Conservation (phyloP, 306 rosid genomes). For the Chamaecrista fasciculata region DNA sequence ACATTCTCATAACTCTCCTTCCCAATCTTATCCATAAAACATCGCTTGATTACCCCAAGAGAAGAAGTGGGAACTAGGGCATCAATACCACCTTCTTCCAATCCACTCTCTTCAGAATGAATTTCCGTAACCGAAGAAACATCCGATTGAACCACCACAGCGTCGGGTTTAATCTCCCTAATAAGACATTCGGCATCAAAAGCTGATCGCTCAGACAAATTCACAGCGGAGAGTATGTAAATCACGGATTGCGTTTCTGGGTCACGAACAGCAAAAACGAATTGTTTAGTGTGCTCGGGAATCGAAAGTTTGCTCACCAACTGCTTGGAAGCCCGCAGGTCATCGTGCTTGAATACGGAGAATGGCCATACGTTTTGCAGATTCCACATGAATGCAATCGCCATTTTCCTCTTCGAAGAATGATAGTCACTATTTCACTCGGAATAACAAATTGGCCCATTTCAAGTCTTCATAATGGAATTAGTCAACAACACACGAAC, state of each 20-base stretch:
- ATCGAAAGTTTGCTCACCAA: constrained; percentile 52
- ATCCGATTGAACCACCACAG: constrained; percentile 58
- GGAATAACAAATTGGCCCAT: too few species aligned
- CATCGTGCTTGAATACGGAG: constrained; percentile 42
- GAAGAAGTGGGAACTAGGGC: constrained; percentile 60
- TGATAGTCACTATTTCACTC: too few species aligned
- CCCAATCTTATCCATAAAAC: constrained; percentile 59
- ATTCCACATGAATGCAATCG: constrained; percentile 43
- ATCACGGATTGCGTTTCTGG: constrained; percentile 53
- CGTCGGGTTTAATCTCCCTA: constrained; percentile 66
- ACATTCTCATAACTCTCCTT: constrained; percentile 61
- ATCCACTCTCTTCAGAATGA: constrained; percentile 34
- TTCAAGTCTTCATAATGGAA: too few species aligned
- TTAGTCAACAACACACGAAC: too few species aligned
- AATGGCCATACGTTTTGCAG: constrained; percentile 74
- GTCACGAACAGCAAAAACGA: constrained; percentile 60
- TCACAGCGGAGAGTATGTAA: constrained; percentile 64
- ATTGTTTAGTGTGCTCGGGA: constrained; percentile 62
- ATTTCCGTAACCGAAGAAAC: constrained; percentile 35
- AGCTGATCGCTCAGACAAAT: constrained; percentile 64
- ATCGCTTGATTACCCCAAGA: constrained; percentile 57
- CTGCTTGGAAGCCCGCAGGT: constrained; percentile 48
- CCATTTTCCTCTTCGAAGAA: too few species aligned
- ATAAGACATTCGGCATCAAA: constrained; percentile 53
- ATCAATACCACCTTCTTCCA: constrained; percentile 10